Conservation (phyloP, 2,329 filamentous ascomycete genomes). For the Calonectria pseudoturangicola region DNA sequence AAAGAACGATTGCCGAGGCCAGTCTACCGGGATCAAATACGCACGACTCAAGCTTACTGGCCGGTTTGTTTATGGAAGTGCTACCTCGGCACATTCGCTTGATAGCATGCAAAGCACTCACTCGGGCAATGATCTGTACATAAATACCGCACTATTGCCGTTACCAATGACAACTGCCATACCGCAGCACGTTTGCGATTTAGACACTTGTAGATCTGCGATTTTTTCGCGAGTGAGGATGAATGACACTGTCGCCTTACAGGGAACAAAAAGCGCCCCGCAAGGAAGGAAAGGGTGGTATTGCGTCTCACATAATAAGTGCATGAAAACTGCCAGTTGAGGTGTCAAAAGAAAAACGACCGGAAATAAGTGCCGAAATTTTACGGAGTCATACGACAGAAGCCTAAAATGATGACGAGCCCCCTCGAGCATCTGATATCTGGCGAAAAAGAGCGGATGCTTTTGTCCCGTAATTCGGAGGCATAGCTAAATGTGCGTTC, state of each 20-base stretch:
- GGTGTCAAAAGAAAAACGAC: slow-evolving; percentile 6
- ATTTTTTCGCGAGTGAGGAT: no score
- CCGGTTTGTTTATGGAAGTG: no score
- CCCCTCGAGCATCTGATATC: neutral
- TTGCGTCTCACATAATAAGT: neutral
- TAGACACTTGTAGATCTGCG: no score
- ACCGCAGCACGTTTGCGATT: no score
- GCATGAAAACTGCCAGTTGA: neutral
- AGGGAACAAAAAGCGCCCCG: neutral
- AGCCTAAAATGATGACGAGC: neutral
- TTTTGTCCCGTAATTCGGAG: neutral
- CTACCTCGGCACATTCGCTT: no score
- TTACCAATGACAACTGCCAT: no score
- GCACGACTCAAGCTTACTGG: no score
- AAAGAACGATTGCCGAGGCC: no score
- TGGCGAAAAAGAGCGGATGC: neutral
- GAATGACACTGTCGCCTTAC: neutral
- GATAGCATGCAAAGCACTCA: no score
- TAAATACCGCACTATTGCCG: no score
- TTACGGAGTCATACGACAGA: slow-evolving; percentile 40
- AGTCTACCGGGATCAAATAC: no score
- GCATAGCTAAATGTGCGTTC: slow-evolving; percentile 10
- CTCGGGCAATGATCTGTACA: no score
- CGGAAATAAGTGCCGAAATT: neutral
- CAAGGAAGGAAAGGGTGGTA: neutral